Base-by-base conservation (phyloP, 2,329 filamentous ascomycete species). In the Neophaeococcomyces mojaviensis region DNA sequence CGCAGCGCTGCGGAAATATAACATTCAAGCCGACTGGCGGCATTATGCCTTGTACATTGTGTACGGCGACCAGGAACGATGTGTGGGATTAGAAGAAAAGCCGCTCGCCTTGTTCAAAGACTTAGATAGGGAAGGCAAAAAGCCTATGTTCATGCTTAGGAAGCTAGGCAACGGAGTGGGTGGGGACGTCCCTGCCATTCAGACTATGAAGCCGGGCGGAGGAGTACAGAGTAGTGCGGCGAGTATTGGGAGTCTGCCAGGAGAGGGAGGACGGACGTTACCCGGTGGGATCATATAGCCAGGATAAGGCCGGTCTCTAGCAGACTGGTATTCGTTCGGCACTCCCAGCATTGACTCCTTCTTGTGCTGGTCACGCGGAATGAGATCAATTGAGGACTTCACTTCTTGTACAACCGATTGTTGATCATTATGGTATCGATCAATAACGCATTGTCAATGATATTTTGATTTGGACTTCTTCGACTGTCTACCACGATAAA, bases 121-220 rank as follows among this genome's bases (percentile, higher is more conserved):
- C 64, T 72, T 98, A 47, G 89, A 97, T 62, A 89, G 89, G 64
- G 92, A 97, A 69, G 92, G 92, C 38, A 85, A 94, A 68, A 98
- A 97, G 64, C 92, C 92, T 18, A 97, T 97, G 92, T 98, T 98
- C 61, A 98, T 98, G 92, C 71, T 98, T 47, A 74, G 92, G 44
- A 77, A 77, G 55, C 74, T 82, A 55, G 76, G 78, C n/a, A 57
- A 57, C 26, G 41, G 41, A 2, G 36, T 44, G 5, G 33, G 36
- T 2, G 41, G 41, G 13, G 41, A 44, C 20, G 18, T 44, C 15
- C 41, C 41, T 8, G 20, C 26, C 4, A 20, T n/a, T 4, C 19
- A 20, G n/a, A 26, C 37, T 13, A 3, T 26, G 9, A 10, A 24
- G n/a, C 37, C 37, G 37, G 37, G 37, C 6, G 19, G 15, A 28